These are phyloP conservation scores for Silene vulgaris DNA, from an alignment of 179 eudicot genomes.

Conservation along the genomic window DNA sequence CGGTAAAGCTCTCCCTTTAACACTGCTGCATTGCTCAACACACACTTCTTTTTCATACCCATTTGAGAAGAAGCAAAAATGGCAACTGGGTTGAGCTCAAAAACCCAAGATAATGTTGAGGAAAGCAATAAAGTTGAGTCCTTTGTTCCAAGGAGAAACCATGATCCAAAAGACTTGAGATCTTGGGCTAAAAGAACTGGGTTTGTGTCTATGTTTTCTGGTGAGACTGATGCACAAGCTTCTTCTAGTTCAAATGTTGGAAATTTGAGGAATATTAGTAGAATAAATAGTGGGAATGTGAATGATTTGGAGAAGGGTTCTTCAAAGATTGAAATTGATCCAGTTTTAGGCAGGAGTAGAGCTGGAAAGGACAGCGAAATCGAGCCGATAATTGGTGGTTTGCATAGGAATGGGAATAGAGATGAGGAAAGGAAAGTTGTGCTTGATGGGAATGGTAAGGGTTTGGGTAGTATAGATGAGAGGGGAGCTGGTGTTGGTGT, in stretches of 20 bases:
- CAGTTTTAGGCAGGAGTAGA: slow-evolving; percentile 53
- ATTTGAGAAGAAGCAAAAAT: slow-evolving; percentile 33
- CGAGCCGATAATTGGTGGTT: slow-evolving; percentile 35
- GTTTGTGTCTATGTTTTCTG: slow-evolving; percentile 69
- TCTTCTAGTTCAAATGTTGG: slow-evolving; percentile 31
- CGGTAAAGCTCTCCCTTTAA: too few relatives aligned
- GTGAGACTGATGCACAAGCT: slow-evolving; percentile 36
- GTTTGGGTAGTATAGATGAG: slow-evolving; percentile 24
- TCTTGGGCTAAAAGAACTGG: slow-evolving; percentile 96
- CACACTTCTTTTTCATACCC: too few relatives aligned
- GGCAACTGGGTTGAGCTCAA: slow-evolving; percentile 63
- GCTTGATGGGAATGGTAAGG: slow-evolving; percentile 28
- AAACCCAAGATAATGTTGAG: slow-evolving; percentile 31
- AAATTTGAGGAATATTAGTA: slow-evolving; percentile 26
- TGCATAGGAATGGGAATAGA: slow-evolving; percentile 27
- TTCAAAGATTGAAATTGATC: slow-evolving; percentile 64
- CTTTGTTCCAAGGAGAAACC: slow-evolving; percentile 55
- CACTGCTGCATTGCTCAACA: too few relatives aligned
- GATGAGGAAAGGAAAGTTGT: slow-evolving; percentile 28
- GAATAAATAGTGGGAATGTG: slow-evolving; percentile 23
- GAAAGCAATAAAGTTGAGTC: slow-evolving; percentile 42
- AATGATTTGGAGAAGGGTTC: slow-evolving; percentile 49
- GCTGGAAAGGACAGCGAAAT: slow-evolving; percentile 45
- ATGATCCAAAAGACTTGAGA: slow-evolving; percentile 72
- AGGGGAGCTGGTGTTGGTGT: slow-evolving; percentile 25